phyloP scores from a whole-genome alignment of 73 alveolate genomes.

The Paramecium octaurelia region DNA sequence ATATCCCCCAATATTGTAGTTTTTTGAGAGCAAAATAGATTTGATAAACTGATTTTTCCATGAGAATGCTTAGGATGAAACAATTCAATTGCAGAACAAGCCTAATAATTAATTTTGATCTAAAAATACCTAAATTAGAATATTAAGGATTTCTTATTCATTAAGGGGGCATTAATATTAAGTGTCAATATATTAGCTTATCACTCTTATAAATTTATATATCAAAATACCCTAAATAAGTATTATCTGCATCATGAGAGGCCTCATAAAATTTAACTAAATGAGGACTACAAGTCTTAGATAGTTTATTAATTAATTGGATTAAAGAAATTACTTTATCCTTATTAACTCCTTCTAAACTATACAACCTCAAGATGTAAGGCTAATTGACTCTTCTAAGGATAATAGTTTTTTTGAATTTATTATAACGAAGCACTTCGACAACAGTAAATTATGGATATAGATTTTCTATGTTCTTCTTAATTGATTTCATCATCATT shows the following conservation, averaged over 20 bases:
- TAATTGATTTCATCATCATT: not conserved
- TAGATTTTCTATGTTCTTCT: not conserved
- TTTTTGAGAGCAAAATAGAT: not conserved
- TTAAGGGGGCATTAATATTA: not conserved
- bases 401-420: not conserved
- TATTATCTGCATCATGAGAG: not conserved
- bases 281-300: not conserved
- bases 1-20: not conserved
- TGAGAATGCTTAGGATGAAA: constrained; percentile 15
- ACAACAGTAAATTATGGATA: not conserved
- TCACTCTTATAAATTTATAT: not conserved
- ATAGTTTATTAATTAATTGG: not conserved
- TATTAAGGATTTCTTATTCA: not conserved
- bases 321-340: not conserved
- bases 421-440: not conserved
- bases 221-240: constrained; percentile 22
- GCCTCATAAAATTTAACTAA: constrained; percentile 29
- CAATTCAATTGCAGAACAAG: not conserved
- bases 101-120: not conserved
- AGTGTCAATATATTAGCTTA: not conserved
- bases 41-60: constrained; percentile 24
- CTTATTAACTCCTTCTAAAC: not conserved
- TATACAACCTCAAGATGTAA: not conserved
- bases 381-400: not conserved
- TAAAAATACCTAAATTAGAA: not conserved